Base-by-base conservation (phyloP, 768 basidiomycete genomes). In the Filobasidium floriforme region DNA sequence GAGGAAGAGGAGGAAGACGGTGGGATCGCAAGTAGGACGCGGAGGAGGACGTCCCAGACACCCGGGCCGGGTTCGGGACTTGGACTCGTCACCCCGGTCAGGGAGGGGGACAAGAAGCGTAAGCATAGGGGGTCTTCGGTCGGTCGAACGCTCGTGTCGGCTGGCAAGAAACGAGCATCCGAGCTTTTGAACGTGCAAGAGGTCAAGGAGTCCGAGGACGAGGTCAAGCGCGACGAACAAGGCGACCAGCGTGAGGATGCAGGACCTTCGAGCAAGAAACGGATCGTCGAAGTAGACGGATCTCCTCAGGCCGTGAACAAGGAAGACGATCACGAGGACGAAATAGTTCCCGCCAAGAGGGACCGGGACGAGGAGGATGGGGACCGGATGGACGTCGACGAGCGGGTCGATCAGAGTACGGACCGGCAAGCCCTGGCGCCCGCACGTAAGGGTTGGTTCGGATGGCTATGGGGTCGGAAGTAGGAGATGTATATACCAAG, bases 221-320 rank as follows among this genome's bases (percentile, higher is more conserved):
- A 51, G 26, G 59, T 11, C 29, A 24, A 22, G 54, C 32, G 55
- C 6, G 49, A 57, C 29, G 59, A 60, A 11, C 43, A 60, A 11
- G 22, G 2, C 19, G 64, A 41, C 41, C 54, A 64, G 19, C 28
- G 44, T 40, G 55, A 15, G 24, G 52, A 19, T 1, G 51, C 51
- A 7, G 29, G 43, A 12, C 46, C 22, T 1, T 43, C 64, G 28
- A 65, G 9, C 28, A 65, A 65, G 44, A 65, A 65, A 37, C 64
- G 64, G 22, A 59, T 65, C 26, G 49, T 65, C 44, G 64, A 65
- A 40, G 18, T 55, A 29, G 64, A 65, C 26, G 54, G 54, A 7
- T 57, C 54, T 24, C 54, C 54, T 7, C 2, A 57, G 15, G 54
- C 54, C 24, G n/a, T 57, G 24, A 51, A 51, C 19, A 51, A 51